Conservation (phyloP, 148 eudicot genomes). For the Camellia japonica region DNA sequence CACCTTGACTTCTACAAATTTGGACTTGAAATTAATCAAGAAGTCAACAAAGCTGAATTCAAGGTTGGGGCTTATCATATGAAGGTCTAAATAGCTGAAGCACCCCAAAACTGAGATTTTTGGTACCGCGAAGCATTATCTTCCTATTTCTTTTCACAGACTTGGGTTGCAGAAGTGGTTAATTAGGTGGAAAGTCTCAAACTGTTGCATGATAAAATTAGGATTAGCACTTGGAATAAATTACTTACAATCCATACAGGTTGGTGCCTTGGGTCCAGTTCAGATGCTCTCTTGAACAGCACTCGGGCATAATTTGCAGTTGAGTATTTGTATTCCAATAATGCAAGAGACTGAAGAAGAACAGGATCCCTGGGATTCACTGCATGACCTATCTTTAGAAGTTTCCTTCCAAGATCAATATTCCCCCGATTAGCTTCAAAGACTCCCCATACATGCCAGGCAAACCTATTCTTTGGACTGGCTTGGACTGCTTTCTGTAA, state of each 20-base stretch:
- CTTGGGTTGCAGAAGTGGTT: too few species aligned
- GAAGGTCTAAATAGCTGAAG: too few species aligned
- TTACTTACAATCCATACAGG: constrained; percentile 93
- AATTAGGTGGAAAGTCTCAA: too few species aligned
- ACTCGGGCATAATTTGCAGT: constrained; percentile 72
- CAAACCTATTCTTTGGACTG: constrained; percentile 96
- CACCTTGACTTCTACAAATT: background rate
- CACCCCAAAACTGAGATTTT: too few species aligned
- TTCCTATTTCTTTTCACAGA: too few species aligned
- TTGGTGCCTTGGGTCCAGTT: constrained; percentile 83
- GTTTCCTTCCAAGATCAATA: constrained; percentile 65
- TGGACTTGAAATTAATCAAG: constrained; percentile 1
- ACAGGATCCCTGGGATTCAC: constrained; percentile 97
- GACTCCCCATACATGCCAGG: constrained; percentile 98
- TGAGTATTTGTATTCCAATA: constrained; percentile 74
- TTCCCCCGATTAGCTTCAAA: constrained; percentile 76
- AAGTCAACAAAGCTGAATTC: background rate
- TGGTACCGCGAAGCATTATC: too few species aligned
- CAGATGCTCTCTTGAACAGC: constrained; percentile 74
- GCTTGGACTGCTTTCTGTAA: constrained; percentile 88
- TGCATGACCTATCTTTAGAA: constrained; percentile 80
- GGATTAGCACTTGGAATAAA: background rate
- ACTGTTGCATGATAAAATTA: too few species aligned
- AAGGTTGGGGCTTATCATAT: background rate
- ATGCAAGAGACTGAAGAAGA: constrained; percentile 86